Percentiles rank a stretch among this genome's conserved stretches.
These are phyloP conservation scores for Teratosphaeria nubilosa DNA, from an alignment of 2,329 filamentous ascomycete genomes.

Conservation along the genomic window DNA sequence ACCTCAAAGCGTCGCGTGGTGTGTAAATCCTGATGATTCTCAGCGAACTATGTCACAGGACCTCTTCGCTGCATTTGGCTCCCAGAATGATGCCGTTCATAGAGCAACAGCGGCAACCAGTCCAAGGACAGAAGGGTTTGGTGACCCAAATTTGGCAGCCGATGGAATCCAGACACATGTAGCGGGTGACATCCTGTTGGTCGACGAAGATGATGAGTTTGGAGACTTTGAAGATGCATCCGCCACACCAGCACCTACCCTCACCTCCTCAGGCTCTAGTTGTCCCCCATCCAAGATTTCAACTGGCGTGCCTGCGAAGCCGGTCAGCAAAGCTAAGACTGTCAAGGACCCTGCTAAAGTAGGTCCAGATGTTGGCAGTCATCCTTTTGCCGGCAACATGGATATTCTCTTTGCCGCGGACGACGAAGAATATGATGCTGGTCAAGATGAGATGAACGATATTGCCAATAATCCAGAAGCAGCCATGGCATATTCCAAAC, in stretches of 20 bases:
- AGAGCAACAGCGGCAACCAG: constrained; percentile 1
- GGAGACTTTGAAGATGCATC: constrained; percentile 42
- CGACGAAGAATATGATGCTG: constrained; percentile 26
- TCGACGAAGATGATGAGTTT: constrained; percentile 41
- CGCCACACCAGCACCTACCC: not conserved
- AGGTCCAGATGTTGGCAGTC: constrained; percentile 11
- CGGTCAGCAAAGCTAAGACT: not conserved
- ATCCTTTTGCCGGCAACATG: constrained; percentile 26
- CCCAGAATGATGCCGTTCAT: constrained; percentile 3
- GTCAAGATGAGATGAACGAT: constrained; percentile 23
- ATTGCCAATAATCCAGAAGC: constrained; percentile 25
- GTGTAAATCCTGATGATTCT: not conserved
- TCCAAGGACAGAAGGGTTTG: not conserved
- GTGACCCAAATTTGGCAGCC: not conserved
- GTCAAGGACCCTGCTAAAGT: not conserved
- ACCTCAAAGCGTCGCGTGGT: not conserved
- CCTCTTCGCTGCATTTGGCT: constrained; percentile 42
- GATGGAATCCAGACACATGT: not conserved
- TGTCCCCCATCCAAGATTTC: not conserved
- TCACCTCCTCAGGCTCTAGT: not conserved
- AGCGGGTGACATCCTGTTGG: constrained; percentile 1
- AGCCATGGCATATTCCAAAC: constrained; percentile 26
- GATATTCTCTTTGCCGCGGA: constrained; percentile 23
- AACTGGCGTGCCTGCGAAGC: not conserved
- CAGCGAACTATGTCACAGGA: constrained; percentile 40